Conservation (phyloP, 2,329 filamentous ascomycete genomes). For the Cryphonectria carpinicola region DNA sequence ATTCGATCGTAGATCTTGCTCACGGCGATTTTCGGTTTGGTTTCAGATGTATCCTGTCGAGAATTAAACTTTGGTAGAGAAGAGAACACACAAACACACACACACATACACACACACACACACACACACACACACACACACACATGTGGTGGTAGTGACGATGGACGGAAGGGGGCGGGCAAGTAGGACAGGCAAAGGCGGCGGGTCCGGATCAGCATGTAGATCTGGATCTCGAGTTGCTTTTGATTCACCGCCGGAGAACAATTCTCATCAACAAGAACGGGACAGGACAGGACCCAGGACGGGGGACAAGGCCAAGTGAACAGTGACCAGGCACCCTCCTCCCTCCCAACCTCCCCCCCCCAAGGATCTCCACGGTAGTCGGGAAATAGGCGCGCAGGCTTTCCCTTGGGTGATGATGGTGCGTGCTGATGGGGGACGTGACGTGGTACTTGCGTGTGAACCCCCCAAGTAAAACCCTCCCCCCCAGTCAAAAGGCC, state of each 20-base stretch:
- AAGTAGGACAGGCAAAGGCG: slow-evolving; percentile 14
- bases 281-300: not conserved
- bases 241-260: slow-evolving; percentile 18
- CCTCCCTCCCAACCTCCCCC: not conserved
- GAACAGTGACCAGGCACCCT: not conserved
- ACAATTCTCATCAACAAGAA: slow-evolving; percentile 14
- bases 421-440: not conserved
- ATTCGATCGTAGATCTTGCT: not conserved
- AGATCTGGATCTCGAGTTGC: slow-evolving; percentile 23
- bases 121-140: not conserved
- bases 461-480: slow-evolving; percentile 3
- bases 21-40: not conserved
- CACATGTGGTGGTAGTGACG: not conserved
- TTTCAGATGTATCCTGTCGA: not conserved
- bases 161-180: not conserved
- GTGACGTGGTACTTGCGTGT: slow-evolving; percentile 24
- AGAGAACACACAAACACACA: not conserved
- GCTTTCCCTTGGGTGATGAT: too few relatives aligned
- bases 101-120: not conserved
- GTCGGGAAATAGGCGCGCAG: slow-evolving; percentile 10
- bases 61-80: not conserved
- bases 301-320: not conserved
- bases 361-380: slow-evolving; percentile 15
- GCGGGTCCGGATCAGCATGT: slow-evolving; percentile 24
- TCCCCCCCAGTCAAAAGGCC: not conserved